phyloP scores from a whole-genome alignment of 164 flowering plant genomes.

The Vitis amurensis region DNA sequence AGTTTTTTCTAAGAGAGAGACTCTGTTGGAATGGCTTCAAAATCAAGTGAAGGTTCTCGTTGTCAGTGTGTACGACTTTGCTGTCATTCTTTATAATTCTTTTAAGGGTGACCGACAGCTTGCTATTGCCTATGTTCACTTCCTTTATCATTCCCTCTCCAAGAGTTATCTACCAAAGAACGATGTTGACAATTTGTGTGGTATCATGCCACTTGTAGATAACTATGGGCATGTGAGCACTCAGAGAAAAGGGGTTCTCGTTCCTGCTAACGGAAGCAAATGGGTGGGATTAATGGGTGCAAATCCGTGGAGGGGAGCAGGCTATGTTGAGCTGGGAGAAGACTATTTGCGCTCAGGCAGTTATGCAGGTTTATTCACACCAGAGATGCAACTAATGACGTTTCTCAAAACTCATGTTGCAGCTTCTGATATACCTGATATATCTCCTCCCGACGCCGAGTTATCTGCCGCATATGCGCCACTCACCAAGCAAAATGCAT shows the following conservation, averaged over 20 bases:
- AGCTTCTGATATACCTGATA: conserved; percentile 59
- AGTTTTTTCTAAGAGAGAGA: conserved; percentile 10
- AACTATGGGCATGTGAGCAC: conserved; percentile 34
- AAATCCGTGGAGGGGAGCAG: conserved; percentile 56
- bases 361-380: conserved; percentile 36
- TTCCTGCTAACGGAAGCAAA: conserved; percentile 62
- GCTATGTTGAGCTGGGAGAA: conserved; percentile 48
- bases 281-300: conserved; percentile 53
- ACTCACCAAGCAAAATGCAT: conserved; percentile 50
- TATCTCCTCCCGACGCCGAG: conserved; percentile 50
- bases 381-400: conserved; percentile 22
- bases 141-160: conserved; percentile 41
- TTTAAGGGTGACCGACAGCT: conserved; percentile 17
- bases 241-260: conserved; percentile 39
- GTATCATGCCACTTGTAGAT: conserved; percentile 44
- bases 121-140: conserved; percentile 38
- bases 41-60: conserved; percentile 11
- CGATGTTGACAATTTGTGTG: conserved; percentile 29
- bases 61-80: conserved; percentile 30
- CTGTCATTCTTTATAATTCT: conserved; percentile 10
- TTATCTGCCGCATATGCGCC: conserved; percentile 43
- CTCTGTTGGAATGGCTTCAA: conserved; percentile 35
- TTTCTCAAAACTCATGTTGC: conserved; percentile 33
- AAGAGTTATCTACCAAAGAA: conserved; percentile 13
- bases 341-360: conserved; percentile 36